These are phyloP conservation scores for Leptomonas seymouri DNA, from an alignment of 208 protist genomes.

Conservation along the genomic window DNA sequence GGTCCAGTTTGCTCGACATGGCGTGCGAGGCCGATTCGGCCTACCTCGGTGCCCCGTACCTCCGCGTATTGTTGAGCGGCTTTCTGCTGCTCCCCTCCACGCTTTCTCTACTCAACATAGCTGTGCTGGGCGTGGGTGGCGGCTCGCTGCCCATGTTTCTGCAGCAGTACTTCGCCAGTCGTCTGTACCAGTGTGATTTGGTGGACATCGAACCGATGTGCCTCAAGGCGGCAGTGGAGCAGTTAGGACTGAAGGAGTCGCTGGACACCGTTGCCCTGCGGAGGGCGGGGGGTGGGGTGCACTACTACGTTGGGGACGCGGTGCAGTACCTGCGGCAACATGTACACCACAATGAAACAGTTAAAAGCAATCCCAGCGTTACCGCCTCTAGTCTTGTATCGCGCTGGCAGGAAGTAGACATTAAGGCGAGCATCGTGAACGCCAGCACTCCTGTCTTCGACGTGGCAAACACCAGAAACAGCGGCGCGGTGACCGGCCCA, in stretches of 20 bases:
- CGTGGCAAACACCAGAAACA: background rate
- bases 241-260: slow-evolving; percentile 68
- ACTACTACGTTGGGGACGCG: slow-evolving; percentile 50
- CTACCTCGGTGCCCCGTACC: slow-evolving; percentile 80
- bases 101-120: slow-evolving; percentile 55
- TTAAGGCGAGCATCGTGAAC: background rate
- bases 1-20: slow-evolving; percentile 39
- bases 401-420: too few relatives aligned
- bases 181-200: slow-evolving; percentile 61
- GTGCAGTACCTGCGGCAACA: slow-evolving; percentile 37
- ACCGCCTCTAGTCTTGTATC: too few relatives aligned
- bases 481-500: background rate
- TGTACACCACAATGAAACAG: background rate
- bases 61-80: slow-evolving; percentile 75
- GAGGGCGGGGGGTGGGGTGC: slow-evolving; percentile 35
- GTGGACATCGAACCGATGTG: slow-evolving; percentile 83
- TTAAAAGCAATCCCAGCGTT: too few relatives aligned
- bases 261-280: slow-evolving; percentile 34
- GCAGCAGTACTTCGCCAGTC: slow-evolving; percentile 62
- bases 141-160: slow-evolving; percentile 80
- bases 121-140: slow-evolving; percentile 80
- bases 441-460: slow-evolving; percentile 19
- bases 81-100: slow-evolving; percentile 64
- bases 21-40: slow-evolving; percentile 66
- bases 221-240: slow-evolving; percentile 69